A percentile compares a stretch with the other conserved stretches of the same genome.
phyloP scores from a whole-genome alignment of 2,329 filamentous ascomycete genomes.

The Xylaria sp. region DNA sequence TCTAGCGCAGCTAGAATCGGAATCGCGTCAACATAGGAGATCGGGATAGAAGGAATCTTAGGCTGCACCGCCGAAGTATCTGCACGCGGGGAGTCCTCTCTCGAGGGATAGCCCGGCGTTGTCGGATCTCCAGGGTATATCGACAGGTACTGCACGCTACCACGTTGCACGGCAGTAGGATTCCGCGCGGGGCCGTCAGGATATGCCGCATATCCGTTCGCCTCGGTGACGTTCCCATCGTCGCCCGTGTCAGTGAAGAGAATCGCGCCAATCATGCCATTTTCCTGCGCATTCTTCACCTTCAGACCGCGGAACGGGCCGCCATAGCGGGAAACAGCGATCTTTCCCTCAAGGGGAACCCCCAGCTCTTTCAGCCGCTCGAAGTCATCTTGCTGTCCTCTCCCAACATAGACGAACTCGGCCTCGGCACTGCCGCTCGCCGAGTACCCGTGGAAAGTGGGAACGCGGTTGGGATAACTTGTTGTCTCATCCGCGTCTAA shows the following conservation, averaged over 20 bases:
- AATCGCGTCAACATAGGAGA: conserved; percentile 77
- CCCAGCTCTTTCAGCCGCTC: conserved; percentile 72
- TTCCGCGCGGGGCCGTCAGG: conserved; percentile 79
- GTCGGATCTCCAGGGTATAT: conserved; percentile 70
- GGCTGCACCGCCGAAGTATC: conserved; percentile 68
- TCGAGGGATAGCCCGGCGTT: conserved; percentile 81
- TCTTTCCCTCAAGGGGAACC: conserved; percentile 75
- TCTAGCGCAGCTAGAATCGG: conserved; percentile 80
- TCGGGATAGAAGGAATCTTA: conserved; percentile 78
- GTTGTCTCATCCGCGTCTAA: conserved; percentile 77
- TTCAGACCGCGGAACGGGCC: conserved; percentile 80
- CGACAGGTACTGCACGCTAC: conserved; percentile 75
- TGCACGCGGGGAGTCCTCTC: conserved; percentile 70
- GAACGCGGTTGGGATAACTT: conserved; percentile 69
- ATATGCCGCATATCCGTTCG: conserved; percentile 75
- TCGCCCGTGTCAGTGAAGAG: conserved; percentile 79
- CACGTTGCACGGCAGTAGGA: conserved; percentile 78
- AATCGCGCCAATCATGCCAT: conserved; percentile 74
- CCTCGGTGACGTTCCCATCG: conserved; percentile 75
- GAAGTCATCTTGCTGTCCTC: conserved; percentile 75
- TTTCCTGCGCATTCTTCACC: conserved; percentile 79
- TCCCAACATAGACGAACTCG: conserved; percentile 78
- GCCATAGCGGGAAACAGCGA: conserved; percentile 79
- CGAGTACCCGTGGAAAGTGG: conserved; percentile 84
- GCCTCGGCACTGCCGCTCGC: conserved; percentile 78